A percentile compares a stretch with the other conserved stretches of the same genome.
phyloP scores from a whole-genome alignment of 192 early-diverging fungal genomes.

The Podila epicladia region DNA sequence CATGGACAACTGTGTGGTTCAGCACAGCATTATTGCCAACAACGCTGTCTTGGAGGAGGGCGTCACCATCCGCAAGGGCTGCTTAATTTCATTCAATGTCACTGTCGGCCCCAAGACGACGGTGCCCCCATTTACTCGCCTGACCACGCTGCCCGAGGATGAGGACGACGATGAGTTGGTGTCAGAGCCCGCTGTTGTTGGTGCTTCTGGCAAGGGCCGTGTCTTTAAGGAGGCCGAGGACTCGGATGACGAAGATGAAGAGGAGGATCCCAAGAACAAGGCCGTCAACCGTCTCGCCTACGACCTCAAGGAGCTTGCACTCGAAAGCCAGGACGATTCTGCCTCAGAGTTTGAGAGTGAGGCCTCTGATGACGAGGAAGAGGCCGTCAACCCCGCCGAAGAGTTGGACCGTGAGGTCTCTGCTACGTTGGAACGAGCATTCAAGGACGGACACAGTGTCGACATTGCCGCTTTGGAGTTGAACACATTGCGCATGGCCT shows the following conservation, averaged over 20 bases:
- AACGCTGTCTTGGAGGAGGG: conserved; percentile 72
- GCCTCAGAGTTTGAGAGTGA: conserved; percentile 58
- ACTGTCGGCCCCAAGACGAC: conserved; percentile 77
- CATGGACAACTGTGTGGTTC: conserved; percentile 72
- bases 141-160: conserved; percentile 59
- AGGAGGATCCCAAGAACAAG: conserved; percentile 63
- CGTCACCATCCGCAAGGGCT: conserved; percentile 76
- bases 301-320: conserved; percentile 54
- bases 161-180: conserved; percentile 56
- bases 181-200: conserved; percentile 58
- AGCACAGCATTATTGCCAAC: conserved; percentile 80
- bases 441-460: conserved; percentile 77
- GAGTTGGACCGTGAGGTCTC: conserved; percentile 78
- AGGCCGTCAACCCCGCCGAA: conserved; percentile 63
- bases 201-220: conserved; percentile 56
- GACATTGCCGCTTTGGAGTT: conserved; percentile 86
- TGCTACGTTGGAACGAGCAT: conserved; percentile 82
- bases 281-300: conserved; percentile 60
- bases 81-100: conserved; percentile 72
- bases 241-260: conserved; percentile 66
- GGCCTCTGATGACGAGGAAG: conserved; percentile 59
- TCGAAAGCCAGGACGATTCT: conserved; percentile 51
- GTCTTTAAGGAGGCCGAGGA: conserved; percentile 63
- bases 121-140: conserved; percentile 71
- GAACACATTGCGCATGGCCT: conserved; percentile 87